These are phyloP conservation scores for Russula virescens DNA, from an alignment of 768 basidiomycete genomes.

Conservation along the genomic window DNA sequence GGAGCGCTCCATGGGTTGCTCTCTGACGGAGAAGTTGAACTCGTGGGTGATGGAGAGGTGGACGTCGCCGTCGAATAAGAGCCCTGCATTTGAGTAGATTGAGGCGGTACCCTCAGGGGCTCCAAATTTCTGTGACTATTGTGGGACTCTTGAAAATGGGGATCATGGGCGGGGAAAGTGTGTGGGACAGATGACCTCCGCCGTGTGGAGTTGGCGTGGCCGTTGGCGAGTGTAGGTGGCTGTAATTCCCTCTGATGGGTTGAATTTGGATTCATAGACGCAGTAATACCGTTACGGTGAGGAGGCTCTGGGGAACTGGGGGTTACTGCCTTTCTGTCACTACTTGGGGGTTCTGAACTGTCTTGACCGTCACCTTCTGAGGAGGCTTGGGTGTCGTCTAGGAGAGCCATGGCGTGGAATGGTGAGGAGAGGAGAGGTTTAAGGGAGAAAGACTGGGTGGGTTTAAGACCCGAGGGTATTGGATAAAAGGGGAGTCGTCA, in stretches of 20 bases:
- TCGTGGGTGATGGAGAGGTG: conserved; percentile 35
- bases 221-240: conserved; percentile 16
- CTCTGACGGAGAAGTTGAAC: conserved; percentile 50
- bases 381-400: conserved; percentile 39
- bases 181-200: conserved; percentile 38
- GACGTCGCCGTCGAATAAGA: conserved; percentile 37
- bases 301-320: background rate
- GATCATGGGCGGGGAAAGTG: conserved; percentile 45
- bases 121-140: conserved; percentile 42
- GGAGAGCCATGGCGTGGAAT: conserved; percentile 36
- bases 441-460: conserved; percentile 21
- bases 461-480: conserved; percentile 23
- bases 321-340: conserved; percentile 24
- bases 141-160: conserved; percentile 47
- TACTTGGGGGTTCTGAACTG: conserved; percentile 52
- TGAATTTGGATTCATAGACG: background rate
- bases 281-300: conserved; percentile 9
- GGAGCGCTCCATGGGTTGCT: conserved; percentile 57
- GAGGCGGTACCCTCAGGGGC: conserved; percentile 29
- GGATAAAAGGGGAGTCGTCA: conserved; percentile 22
- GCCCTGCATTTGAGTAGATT: conserved; percentile 24
- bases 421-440: conserved; percentile 19
- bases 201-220: conserved; percentile 18
- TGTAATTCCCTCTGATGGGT: conserved; percentile 6
- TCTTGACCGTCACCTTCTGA: conserved; percentile 51